phyloP scores from a whole-genome alignment of 192 early-diverging fungal genomes.

The Backusella liffmaniae region DNA sequence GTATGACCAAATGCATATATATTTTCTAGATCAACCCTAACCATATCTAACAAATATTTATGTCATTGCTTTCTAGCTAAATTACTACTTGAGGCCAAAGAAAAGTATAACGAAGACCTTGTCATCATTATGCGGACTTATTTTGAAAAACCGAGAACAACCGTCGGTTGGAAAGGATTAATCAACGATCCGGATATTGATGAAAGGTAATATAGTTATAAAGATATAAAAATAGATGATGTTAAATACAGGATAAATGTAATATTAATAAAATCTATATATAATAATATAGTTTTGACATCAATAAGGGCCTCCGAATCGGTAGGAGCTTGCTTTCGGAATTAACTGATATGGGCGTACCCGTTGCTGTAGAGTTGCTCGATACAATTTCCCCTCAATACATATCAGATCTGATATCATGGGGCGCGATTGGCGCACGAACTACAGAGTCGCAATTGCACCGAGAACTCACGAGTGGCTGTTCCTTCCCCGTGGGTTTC shows the following conservation, averaged over 20 bases:
- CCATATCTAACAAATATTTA: not conserved
- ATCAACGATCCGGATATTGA: slow-evolving; percentile 81
- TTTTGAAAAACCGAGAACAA: slow-evolving; percentile 98
- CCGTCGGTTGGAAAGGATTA: slow-evolving; percentile 88
- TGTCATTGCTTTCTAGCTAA: slow-evolving; percentile 8
- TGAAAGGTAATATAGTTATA: slow-evolving; percentile 36
- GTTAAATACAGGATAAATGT: no score
- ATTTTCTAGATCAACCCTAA: not conserved
- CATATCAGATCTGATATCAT: slow-evolving; percentile 90
- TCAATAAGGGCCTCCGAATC: slow-evolving; percentile 93
- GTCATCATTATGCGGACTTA: slow-evolving; percentile 95
- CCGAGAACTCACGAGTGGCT: slow-evolving; percentile 90
- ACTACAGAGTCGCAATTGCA: slow-evolving; percentile 96
- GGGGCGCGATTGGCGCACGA: slow-evolving; percentile 96
- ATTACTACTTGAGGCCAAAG: slow-evolving; percentile 25
- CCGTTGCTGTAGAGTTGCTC: slow-evolving; percentile 85
- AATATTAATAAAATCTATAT: no score
- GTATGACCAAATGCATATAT: slow-evolving; percentile 20
- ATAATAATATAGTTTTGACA: slow-evolving; percentile 66
- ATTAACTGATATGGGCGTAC: slow-evolving; percentile 81
- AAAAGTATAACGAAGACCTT: slow-evolving; percentile 70
- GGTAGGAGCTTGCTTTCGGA: slow-evolving; percentile 78
- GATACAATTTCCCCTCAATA: slow-evolving; percentile 98
- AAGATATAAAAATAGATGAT: not conserved
- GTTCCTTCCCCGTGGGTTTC: slow-evolving; percentile 96